Evolutionary conservation across 75 land plant genomes (phyloP).

Genomic region (Cryptomeria japonica): DNA sequence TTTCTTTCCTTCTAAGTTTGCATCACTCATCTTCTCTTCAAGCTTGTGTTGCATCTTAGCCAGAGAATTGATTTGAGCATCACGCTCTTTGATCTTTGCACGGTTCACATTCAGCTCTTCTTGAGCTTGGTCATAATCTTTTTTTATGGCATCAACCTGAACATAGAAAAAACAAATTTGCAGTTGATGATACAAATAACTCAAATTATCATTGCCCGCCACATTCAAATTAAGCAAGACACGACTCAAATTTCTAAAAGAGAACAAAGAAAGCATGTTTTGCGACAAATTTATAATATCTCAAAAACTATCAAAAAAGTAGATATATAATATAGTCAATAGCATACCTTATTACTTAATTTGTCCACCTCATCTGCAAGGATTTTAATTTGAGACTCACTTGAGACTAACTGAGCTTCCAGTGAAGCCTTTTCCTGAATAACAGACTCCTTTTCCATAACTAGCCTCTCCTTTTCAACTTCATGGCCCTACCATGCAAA

Average conservation of each 20-base stretch:
- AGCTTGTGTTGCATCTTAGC: slow-evolving; percentile 69
- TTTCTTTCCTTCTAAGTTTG: slow-evolving; percentile 76
- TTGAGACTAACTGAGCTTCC: slow-evolving; percentile 51
- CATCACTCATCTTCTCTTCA: slow-evolving; percentile 72
- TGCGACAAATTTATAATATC: background rate
- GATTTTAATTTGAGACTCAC: slow-evolving; percentile 50
- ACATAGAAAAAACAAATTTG: background rate
- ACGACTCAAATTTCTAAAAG: background rate
- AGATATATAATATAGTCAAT: background rate
- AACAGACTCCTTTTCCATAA: slow-evolving; percentile 89
- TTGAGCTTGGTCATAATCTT: slow-evolving; percentile 61
- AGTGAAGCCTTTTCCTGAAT: slow-evolving; percentile 61
- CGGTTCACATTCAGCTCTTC: slow-evolving; percentile 66
- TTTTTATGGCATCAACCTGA: slow-evolving; percentile 60
- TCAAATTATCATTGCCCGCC: background rate
- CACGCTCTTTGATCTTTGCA: slow-evolving; percentile 87
- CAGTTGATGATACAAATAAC: background rate
- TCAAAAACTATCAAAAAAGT: no score
- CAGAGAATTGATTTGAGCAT: slow-evolving; percentile 69
- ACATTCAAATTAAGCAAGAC: background rate
- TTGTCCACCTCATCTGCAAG: slow-evolving; percentile 59
- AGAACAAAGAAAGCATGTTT: background rate
- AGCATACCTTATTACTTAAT: slow-evolving; percentile 54
- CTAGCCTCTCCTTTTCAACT: slow-evolving; percentile 78
- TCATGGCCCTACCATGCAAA: slow-evolving; percentile 64